Conservation (phyloP, 495 filamentous ascomycete species). For the Pyrenula aspistea region DNA sequence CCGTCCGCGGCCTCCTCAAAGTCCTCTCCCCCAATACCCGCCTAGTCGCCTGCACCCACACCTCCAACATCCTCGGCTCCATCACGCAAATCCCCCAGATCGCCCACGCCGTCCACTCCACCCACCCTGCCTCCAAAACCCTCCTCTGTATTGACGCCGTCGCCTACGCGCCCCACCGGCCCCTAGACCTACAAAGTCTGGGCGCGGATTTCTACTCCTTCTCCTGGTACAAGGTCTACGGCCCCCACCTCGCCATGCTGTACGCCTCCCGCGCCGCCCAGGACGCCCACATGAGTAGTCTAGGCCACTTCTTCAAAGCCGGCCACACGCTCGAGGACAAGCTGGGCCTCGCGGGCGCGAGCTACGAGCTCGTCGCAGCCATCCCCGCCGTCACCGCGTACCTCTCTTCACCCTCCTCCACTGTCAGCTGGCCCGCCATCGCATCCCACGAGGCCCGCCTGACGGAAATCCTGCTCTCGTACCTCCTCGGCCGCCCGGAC, state of each 20-base stretch:
- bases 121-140: conserved; percentile 31
- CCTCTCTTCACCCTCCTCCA: conserved; percentile 22
- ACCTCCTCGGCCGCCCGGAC: conserved; percentile 31
- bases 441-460: conserved; percentile 46
- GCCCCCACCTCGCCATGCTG: conserved; percentile 56
- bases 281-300: conserved; percentile 26
- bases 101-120: conserved; percentile 37
- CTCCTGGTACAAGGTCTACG: conserved; percentile 67
- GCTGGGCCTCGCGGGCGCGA: conserved; percentile 50
- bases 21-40: conserved; percentile 41
- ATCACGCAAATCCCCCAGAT: conserved; percentile 46
- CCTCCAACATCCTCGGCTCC: conserved; percentile 56
- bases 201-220: conserved; percentile 67
- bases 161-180: conserved; percentile 57
- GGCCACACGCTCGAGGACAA: conserved; percentile 44
- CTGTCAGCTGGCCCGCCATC: conserved; percentile 37
- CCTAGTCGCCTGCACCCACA: conserved; percentile 54
- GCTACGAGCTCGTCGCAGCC: conserved; percentile 52
- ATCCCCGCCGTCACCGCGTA: conserved; percentile 47
- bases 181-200: conserved; percentile 49
- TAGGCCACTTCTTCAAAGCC: conserved; percentile 60
- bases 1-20: conserved; percentile 27
- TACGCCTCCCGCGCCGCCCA: conserved; percentile 36
- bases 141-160: conserved; percentile 49
- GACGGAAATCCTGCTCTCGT: conserved; percentile 42